A percentile compares a stretch with the other conserved stretches of the same genome.
phyloP scores from a whole-genome alignment of 2,329 filamentous ascomycete genomes.

The Xylogone sp. region DNA sequence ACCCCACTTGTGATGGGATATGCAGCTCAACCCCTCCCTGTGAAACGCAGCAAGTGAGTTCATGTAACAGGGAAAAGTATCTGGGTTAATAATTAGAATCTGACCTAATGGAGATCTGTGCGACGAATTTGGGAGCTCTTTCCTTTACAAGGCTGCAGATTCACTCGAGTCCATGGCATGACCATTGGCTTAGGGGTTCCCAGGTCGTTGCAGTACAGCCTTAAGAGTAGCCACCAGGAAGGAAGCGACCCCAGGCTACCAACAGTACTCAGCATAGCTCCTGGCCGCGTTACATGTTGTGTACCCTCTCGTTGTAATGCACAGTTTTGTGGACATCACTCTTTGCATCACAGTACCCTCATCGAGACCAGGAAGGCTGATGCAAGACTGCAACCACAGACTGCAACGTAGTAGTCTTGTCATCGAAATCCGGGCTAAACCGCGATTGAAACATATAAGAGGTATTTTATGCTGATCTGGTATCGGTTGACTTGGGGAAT shows the following conservation, averaged over 20 bases:
- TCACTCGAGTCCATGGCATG: too few species aligned
- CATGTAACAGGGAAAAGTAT: too few species aligned
- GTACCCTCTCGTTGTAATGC: not conserved
- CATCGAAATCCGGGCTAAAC: not conserved
- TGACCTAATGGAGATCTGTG: too few species aligned
- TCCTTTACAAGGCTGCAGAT: too few species aligned
- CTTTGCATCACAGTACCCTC: not conserved
- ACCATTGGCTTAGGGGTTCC: too few species aligned
- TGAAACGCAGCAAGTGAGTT: too few species aligned
- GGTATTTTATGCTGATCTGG: not conserved
- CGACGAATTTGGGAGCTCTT: too few species aligned
- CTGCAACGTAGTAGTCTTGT: not conserved
- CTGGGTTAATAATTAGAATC: too few species aligned
- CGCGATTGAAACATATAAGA: not conserved
- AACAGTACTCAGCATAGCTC: not conserved
- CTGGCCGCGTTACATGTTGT: not conserved
- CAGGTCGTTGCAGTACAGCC: too few species aligned
- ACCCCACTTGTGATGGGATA: too few species aligned
- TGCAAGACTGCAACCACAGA: not conserved
- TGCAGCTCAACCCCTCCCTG: too few species aligned
- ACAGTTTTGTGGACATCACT: not conserved
- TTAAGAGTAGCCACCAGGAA: too few species aligned
- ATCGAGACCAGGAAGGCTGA: not conserved
- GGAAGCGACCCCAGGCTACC: not conserved
- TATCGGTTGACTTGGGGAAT: not conserved